A percentile compares a stretch with the other conserved stretches of the same genome.
Conservation (phyloP, 179 eudicot species). For the Silene vulgaris region DNA sequence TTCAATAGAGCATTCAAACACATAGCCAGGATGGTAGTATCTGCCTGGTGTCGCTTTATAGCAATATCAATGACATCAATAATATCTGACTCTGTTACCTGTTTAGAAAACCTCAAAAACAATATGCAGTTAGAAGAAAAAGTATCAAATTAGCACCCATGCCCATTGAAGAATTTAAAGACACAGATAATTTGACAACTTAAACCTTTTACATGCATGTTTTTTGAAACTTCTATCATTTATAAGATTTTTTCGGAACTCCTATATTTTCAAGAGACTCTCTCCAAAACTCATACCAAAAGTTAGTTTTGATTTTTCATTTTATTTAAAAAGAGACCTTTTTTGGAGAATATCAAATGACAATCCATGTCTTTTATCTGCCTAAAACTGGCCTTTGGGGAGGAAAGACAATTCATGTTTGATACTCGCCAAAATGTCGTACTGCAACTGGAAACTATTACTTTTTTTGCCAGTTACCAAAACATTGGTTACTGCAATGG, state of each 20-base stretch:
- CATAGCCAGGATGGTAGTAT: conserved; percentile 80
- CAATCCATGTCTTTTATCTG: not conserved
- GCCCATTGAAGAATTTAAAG: not conserved
- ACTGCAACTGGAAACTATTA: not conserved
- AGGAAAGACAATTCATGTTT: not conserved
- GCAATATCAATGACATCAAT: conserved; percentile 77
- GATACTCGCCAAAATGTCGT: not conserved
- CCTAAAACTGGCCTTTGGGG: not conserved
- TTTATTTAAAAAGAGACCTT: not conserved
- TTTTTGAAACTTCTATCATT: not conserved
- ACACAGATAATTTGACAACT: not conserved
- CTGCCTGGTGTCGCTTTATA: conserved; percentile 57
- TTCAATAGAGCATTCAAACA: conserved; percentile 79
- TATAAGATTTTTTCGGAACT: not conserved
- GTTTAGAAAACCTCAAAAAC: conserved; percentile 26
- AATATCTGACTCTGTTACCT: conserved; percentile 93
- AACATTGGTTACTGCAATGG: too few relatives aligned
- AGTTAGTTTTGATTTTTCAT: not conserved
- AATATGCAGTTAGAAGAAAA: not conserved
- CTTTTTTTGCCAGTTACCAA: too few relatives aligned
- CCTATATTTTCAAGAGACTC: not conserved
- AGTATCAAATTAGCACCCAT: not conserved
- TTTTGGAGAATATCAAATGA: not conserved
- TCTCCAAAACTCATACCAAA: not conserved
- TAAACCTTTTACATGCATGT: not conserved